Base-by-base conservation (phyloP, 768 basidiomycete genomes). In the Leccinum uliginosum region DNA sequence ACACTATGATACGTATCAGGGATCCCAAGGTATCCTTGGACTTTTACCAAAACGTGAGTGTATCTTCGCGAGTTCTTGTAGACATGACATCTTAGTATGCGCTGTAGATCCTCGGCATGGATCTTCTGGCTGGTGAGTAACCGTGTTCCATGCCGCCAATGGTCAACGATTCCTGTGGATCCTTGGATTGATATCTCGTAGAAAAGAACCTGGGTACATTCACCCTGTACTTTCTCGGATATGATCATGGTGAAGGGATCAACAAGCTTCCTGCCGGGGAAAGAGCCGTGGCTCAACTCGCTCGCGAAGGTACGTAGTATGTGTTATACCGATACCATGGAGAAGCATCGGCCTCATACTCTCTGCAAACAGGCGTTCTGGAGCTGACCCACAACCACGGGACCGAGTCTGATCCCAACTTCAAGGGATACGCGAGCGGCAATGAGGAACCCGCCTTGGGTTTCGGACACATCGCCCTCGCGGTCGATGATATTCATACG, bases 321-420 rank as follows among this genome's bases (percentile, higher is more conserved):
- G 44, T 4, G n/a, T 23, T 3, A 17, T 10, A n/a, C 17, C 47
- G 24, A 30, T 44, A 4, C 26, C 27, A 24, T 45, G 15, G 19
- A 43, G 40, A 44, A 10, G 19, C 4, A 19, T 2, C 19, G 11
- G 5, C 11, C 11, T 12, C 12, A 9, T 32, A 17, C 17, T 38
- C 17, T 17, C 17, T 9, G 26, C 32, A 23, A 48, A n/a, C 62
- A 89, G 88, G 86, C 53, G 73, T 94, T 62, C 82, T 93, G 57
- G 91, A 95, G 70, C 79, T 93, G 50, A 93, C 89, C 2, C 85
- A 89, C 75, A 93, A 94, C 77, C 91, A 93, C 70, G 92, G 94
- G 54, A 91, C 92, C 55, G 96, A 98, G 75, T 76, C 73, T 54
- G 88, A 95, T 68, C 64, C 84, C 51, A 73, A 73, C 60, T 94